Evolutionary conservation across 345 rosid genomes (phyloP).

Genomic region (Brassica juncea): DNA sequence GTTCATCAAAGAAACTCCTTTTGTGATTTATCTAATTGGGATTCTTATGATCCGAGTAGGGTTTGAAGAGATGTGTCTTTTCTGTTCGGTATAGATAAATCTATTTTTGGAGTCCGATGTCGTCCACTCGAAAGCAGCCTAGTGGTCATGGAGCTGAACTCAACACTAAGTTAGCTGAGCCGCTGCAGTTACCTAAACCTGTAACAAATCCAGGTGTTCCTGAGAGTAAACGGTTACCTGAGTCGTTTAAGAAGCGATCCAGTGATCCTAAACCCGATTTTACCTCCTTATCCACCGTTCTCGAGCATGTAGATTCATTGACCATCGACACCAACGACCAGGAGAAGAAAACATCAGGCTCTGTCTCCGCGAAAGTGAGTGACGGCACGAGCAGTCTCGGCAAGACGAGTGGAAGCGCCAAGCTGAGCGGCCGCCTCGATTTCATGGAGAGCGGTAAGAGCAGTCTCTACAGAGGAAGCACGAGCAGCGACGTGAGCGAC

Average conservation of each 20-base stretch:
- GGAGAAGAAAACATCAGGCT: slow-evolving; percentile 73
- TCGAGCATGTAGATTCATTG: slow-evolving; percentile 49
- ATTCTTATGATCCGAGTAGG: slow-evolving; percentile 27
- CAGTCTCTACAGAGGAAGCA: slow-evolving; percentile 88
- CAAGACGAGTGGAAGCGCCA: slow-evolving; percentile 76
- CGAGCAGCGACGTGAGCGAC: slow-evolving; percentile 85
- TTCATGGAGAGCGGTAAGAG: slow-evolving; percentile 85
- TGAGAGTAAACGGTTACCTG: slow-evolving; percentile 46
- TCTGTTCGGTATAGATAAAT: slow-evolving; percentile 4
- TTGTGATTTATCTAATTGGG: slow-evolving; percentile 1
- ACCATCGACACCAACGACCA: slow-evolving; percentile 55
- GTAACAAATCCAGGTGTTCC: slow-evolving; percentile 32
- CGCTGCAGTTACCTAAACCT: slow-evolving; percentile 37
- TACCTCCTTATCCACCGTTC: slow-evolving; percentile 43
- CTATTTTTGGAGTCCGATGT: slow-evolving; percentile 5
- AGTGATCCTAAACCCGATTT: slow-evolving; percentile 47
- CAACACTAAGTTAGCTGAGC: too few relatives aligned
- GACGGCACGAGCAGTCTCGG: slow-evolving; percentile 72
- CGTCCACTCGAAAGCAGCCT: slow-evolving; percentile 42
- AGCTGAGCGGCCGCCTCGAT: slow-evolving; percentile 75
- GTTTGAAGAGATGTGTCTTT: slow-evolving; percentile 30
- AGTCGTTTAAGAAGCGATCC: slow-evolving; percentile 31
- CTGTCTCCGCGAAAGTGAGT: slow-evolving; percentile 75
- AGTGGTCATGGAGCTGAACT: slow-evolving; percentile 42
- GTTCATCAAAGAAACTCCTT: neutral